phyloP scores from a whole-genome alignment of 257 asterid species.

The Nicotiana obtusifolia region DNA sequence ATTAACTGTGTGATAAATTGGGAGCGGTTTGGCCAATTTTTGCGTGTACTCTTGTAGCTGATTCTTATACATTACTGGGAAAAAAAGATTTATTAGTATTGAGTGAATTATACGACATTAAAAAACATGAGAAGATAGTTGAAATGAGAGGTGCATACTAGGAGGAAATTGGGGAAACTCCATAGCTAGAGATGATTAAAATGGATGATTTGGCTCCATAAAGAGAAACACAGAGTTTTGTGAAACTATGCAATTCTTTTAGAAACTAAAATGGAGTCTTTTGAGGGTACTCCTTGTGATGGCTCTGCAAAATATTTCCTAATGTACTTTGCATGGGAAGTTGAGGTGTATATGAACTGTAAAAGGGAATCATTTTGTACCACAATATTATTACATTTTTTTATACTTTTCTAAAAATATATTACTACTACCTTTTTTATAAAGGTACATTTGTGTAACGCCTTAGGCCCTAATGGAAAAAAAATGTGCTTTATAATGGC shows the following conservation, averaged over 20 bases:
- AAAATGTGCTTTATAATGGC: too few relatives aligned
- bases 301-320: not conserved
- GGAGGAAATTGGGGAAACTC: not conserved
- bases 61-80: constrained; percentile 21
- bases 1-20: constrained; percentile 16
- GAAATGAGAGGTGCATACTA: not conserved
- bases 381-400: not conserved
- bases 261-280: not conserved
- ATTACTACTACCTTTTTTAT: too few relatives aligned
- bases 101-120: not conserved
- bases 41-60: constrained; percentile 24
- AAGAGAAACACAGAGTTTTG: too few relatives aligned
- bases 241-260: not conserved
- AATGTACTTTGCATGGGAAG: not conserved
- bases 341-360: not conserved
- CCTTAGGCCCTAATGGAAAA: too few relatives aligned
- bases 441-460: not conserved
- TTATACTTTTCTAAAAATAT: too few relatives aligned
- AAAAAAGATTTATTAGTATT: not conserved
- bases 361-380: not conserved
- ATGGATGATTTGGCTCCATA: too few relatives aligned
- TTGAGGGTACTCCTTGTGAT: not conserved
- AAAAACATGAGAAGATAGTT: not conserved
- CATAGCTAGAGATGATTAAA: not conserved
- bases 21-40: constrained; percentile 15